phyloP scores from a whole-genome alignment of 2,329 filamentous ascomycete genomes.

The Botryotinia narcissicola region DNA sequence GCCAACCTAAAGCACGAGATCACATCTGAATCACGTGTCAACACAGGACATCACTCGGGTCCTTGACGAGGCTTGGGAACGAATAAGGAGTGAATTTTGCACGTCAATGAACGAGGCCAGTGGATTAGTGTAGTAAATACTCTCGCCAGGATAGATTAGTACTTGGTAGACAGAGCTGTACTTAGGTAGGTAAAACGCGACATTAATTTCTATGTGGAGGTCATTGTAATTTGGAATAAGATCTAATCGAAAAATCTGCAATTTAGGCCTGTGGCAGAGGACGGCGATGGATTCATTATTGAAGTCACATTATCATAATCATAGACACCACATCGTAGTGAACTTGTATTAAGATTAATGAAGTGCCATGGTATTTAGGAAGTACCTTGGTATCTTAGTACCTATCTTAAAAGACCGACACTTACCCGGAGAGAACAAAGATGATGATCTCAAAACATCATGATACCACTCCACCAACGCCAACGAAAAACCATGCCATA shows the following conservation, averaged over 20 bases:
- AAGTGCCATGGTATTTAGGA: not conserved
- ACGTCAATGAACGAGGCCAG: not conserved
- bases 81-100: not conserved
- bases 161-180: not conserved
- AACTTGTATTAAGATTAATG: not conserved
- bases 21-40: not conserved
- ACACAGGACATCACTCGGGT: not conserved
- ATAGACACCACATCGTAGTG: not conserved
- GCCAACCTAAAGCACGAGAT: conserved; percentile 1
- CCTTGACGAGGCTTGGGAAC: not conserved
- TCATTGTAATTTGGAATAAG: not conserved
- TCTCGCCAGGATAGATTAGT: not conserved
- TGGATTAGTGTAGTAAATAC: not conserved
- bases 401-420: not conserved
- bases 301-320: not conserved
- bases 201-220: not conserved
- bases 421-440: not conserved
- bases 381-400: not conserved
- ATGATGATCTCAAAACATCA: not conserved
- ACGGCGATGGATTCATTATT: too few relatives aligned
- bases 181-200: too few relatives aligned
- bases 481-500: not conserved
- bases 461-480: not conserved
- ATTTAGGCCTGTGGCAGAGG: not conserved
- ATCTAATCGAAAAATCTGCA: not conserved